Percentiles rank a stretch among this genome's conserved stretches.
These are phyloP conservation scores for Carex littledalei DNA, from an alignment of 176 grass and related monocot species.

Conservation along the genomic window DNA sequence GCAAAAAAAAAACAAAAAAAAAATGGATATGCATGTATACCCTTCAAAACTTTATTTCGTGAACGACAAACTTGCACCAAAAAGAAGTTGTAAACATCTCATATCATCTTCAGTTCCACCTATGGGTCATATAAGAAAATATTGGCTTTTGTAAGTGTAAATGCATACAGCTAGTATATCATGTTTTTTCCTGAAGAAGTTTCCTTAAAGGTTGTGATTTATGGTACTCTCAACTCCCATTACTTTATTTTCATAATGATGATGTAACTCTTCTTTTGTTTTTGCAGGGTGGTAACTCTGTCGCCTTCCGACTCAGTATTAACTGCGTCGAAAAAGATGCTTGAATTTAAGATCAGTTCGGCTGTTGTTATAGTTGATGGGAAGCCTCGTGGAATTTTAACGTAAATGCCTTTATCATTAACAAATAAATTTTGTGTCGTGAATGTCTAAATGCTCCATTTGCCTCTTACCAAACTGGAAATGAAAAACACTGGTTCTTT, in stretches of 20 bases:
- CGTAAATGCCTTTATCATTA: slow-evolving; percentile 42
- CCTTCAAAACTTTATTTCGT: neutral
- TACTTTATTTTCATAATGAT: neutral
- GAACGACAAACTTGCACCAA: neutral
- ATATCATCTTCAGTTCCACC: neutral
- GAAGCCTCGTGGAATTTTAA: slow-evolving; percentile 89
- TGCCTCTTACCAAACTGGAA: neutral
- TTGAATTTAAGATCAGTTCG: slow-evolving; percentile 78
- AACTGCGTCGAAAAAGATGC: slow-evolving; percentile 90
- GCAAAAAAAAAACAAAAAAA: neutral
- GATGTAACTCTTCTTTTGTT: neutral
- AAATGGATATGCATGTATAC: neutral
- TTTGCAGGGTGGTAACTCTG: slow-evolving; percentile 67
- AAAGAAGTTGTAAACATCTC: neutral
- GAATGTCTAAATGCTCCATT: neutral
- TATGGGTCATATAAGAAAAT: neutral
- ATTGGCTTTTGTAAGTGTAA: neutral
- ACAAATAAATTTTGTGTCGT: neutral
- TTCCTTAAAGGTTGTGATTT: neutral
- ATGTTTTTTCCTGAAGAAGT: neutral
- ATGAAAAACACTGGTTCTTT: slow-evolving; percentile 22
- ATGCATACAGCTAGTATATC: neutral
- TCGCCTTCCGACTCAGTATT: slow-evolving; percentile 82
- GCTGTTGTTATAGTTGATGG: slow-evolving; percentile 74
- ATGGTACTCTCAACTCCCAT: neutral